Base-by-base conservation (phyloP, 768 basidiomycete genomes). In the Calocybe cyanea region DNA sequence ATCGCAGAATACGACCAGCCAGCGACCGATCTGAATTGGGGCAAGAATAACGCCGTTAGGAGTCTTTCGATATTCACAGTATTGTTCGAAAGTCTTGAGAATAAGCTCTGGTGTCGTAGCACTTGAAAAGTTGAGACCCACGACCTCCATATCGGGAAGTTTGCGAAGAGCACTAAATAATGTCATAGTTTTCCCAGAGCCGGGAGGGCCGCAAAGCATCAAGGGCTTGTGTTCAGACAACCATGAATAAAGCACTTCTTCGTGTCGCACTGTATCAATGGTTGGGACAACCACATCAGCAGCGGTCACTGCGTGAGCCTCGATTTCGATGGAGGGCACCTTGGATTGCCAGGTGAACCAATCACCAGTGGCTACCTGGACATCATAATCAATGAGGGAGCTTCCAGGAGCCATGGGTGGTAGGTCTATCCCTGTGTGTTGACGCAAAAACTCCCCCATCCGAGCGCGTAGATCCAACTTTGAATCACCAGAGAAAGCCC, bases 1-100 rank as follows among this genome's bases (percentile, higher is more conserved):
- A 63, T 99, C 96, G 63, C 96, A 99, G 71, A 99, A 99, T n/a
- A 99, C 87, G 25, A 99, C 94, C 39, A 99, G 77, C 96, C 96
- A 99, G 37, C 93, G 85, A 20, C 95, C 95, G 51, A 97, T 92
- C 59, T 97, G 93, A 3, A 86, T 69, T 8, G 96, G 96, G 2
- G 96, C 85, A 42, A 99, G 81, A 38, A 97, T 80, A 38, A 96
- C 89, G n/a, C 96, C 96, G 57, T 93, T 98, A 10, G 96, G 92
- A 3, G 96, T 98, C 70, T 98, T 98, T 45, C 94, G 79, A 61
- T 95, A 97, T 68, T 99, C 96, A 70, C 96, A 99, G 60, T 99
- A 96, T 67, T 99, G 96, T 63, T 98, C 96, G 63, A 99, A 98
- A 6, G 96, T 98, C 78, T 98, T 98, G 54, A 99, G 78, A 51